Percentiles rank a stretch among this genome's conserved stretches.
phyloP scores from a whole-genome alignment of 331 rosid genomes.

The Phaseolus coccineus region DNA sequence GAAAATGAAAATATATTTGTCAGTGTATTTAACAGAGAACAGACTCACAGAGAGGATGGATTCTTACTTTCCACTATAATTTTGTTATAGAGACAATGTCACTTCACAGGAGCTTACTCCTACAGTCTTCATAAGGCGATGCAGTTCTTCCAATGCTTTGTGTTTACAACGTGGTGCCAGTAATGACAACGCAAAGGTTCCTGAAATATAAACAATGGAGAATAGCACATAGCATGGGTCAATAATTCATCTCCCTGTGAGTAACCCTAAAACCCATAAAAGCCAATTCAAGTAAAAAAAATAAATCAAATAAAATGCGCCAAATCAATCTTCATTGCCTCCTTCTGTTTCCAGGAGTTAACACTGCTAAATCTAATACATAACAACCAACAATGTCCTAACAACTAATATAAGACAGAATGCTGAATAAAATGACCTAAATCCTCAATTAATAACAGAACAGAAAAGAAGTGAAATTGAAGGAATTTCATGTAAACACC shows the following conservation, averaged over 20 bases:
- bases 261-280: not conserved
- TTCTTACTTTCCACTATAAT: not conserved
- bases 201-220: not conserved
- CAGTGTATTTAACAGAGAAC: not conserved
- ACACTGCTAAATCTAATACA: not conserved
- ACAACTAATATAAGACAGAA: not conserved
- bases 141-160: not conserved
- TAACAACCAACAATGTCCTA: not conserved
- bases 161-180: not conserved
- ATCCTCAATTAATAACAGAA: not conserved
- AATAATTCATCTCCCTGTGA: not conserved
- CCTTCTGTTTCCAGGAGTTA: not conserved
- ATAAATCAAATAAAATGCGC: not conserved
- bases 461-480: not conserved
- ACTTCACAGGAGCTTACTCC: not conserved
- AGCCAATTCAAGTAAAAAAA: not conserved
- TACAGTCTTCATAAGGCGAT: not conserved
- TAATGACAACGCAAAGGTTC: not conserved
- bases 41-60: not conserved
- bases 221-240: not conserved
- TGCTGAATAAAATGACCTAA: not conserved
- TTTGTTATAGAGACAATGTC: not conserved
- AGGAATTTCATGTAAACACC: not conserved
- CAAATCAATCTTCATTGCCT: not conserved
- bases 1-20: not conserved